Percentiles rank a stretch among this genome's conserved stretches.
These are phyloP conservation scores for Erodium moschatum DNA, from an alignment of 441 rosid species.

Conservation along the genomic window DNA sequence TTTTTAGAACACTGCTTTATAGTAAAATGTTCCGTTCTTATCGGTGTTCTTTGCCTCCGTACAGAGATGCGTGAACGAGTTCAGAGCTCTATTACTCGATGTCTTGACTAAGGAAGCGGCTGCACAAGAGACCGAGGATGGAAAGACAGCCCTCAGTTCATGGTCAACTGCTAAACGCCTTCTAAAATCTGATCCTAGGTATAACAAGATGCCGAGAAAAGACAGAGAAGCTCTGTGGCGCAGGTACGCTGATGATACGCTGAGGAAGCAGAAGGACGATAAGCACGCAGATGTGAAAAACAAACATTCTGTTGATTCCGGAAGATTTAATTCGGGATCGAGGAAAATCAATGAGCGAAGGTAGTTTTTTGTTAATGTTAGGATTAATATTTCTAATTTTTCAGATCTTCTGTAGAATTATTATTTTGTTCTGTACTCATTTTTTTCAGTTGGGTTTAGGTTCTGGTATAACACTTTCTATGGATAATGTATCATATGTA, in stretches of 20 bases:
- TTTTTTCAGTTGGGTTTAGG: no score
- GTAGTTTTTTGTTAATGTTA: slow-evolving; percentile 15
- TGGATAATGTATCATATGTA: no score
- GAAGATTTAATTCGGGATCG: slow-evolving; percentile 29
- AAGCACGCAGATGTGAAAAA: slow-evolving; percentile 39
- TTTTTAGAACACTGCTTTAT: neutral
- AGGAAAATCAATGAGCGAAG: slow-evolving; percentile 38
- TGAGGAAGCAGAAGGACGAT: slow-evolving; percentile 57
- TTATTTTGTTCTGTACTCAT: neutral
- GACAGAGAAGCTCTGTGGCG: slow-evolving; percentile 81
- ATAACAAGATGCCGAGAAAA: slow-evolving; percentile 78
- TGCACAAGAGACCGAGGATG: slow-evolving; percentile 57
- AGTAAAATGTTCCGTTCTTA: neutral
- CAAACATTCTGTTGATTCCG: slow-evolving; percentile 35
- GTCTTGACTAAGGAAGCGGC: slow-evolving; percentile 64
- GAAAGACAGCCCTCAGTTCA: slow-evolving; percentile 69
- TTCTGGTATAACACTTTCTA: no score
- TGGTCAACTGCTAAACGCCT: slow-evolving; percentile 89
- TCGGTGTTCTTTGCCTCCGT: slow-evolving; percentile 3
- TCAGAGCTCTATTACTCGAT: slow-evolving; percentile 62
- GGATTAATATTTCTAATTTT: neutral
- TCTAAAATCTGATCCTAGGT: slow-evolving; percentile 66
- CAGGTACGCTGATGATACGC: slow-evolving; percentile 53
- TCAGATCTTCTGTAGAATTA: slow-evolving; percentile 14
- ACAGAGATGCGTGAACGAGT: slow-evolving; percentile 65